These are phyloP conservation scores for Talaromyces sp. DNA, from an alignment of 2,329 filamentous ascomycete genomes.

Conservation along the genomic window DNA sequence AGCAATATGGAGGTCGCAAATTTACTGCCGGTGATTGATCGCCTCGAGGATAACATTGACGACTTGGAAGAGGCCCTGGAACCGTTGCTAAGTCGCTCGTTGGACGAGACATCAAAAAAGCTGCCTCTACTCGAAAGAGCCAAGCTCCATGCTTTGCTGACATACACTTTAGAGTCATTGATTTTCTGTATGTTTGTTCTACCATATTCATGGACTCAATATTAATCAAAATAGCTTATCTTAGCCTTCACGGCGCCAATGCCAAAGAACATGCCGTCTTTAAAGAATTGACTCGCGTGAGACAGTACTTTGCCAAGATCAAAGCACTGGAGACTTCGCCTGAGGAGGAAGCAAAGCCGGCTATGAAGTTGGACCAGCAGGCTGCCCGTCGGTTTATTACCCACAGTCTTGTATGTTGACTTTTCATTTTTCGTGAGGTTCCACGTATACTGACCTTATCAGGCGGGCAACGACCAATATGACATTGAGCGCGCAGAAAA, in stretches of 20 bases:
- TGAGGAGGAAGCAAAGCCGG: conserved; percentile 53
- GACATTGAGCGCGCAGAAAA: conserved; percentile 50
- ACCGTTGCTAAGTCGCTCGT: conserved; percentile 64
- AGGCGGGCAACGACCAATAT: conserved; percentile 51
- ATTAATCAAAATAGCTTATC: conserved; percentile 54
- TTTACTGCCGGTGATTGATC: conserved; percentile 65
- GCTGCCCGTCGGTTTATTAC: conserved; percentile 80
- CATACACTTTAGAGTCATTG: conserved; percentile 86
- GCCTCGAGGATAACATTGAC: conserved; percentile 75
- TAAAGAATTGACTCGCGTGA: conserved; percentile 78
- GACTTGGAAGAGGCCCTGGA: conserved; percentile 69
- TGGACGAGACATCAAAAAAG: conserved; percentile 68
- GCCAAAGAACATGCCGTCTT: conserved; percentile 83
- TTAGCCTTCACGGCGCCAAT: conserved; percentile 74
- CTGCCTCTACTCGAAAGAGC: conserved; percentile 91
- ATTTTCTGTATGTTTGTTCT: conserved; percentile 65
- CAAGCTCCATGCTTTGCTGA: conserved; percentile 82
- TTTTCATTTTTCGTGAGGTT: not conserved
- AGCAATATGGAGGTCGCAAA: conserved; percentile 53
- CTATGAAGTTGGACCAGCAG: conserved; percentile 64
- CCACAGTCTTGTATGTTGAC: conserved; percentile 63
- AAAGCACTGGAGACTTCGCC: conserved; percentile 67
- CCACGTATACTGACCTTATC: conserved; percentile 7
- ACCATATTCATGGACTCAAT: not conserved
- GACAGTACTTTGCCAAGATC: conserved; percentile 91